Percentiles rank a stretch among this genome's conserved stretches.
These are phyloP conservation scores for Trichoderma sp. DNA, from an alignment of 2,329 filamentous ascomycete genomes.

Conservation along the genomic window DNA sequence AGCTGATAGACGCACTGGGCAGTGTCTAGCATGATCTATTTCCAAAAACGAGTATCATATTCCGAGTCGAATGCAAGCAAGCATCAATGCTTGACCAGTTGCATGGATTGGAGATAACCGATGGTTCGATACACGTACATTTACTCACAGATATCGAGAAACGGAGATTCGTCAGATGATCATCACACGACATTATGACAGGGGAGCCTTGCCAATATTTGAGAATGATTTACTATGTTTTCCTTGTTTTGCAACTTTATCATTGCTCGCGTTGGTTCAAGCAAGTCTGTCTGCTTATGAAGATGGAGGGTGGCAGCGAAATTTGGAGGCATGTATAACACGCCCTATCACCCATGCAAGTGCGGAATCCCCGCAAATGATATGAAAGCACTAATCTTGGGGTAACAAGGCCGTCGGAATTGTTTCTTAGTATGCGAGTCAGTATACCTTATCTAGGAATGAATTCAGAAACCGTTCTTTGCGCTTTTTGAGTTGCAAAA, in stretches of 20 bases:
- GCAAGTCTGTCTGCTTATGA: neutral
- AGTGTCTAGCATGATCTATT: neutral
- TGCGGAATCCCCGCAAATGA: neutral
- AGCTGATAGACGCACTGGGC: neutral
- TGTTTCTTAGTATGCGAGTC: neutral
- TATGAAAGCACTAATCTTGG: neutral
- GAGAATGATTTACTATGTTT: neutral
- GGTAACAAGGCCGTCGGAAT: neutral
- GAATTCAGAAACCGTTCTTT: neutral
- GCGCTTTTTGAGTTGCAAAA: neutral
- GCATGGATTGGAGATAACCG: slow-evolving; percentile 11
- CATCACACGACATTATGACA: neutral
- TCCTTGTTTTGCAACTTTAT: neutral
- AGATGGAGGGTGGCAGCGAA: neutral
- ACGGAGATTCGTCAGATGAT: neutral
- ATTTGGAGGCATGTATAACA: neutral
- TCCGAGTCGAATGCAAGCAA: neutral
- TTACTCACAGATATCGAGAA: neutral
- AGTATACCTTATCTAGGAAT: neutral
- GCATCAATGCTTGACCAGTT: neutral
- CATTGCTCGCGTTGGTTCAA: neutral
- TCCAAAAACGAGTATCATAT: neutral
- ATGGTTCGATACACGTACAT: slow-evolving; percentile 3
- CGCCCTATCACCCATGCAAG: neutral
- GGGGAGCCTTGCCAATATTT: neutral